Conservation (phyloP, 1,284 basidiomycete species). For the Pseudozyma thailandica region DNA sequence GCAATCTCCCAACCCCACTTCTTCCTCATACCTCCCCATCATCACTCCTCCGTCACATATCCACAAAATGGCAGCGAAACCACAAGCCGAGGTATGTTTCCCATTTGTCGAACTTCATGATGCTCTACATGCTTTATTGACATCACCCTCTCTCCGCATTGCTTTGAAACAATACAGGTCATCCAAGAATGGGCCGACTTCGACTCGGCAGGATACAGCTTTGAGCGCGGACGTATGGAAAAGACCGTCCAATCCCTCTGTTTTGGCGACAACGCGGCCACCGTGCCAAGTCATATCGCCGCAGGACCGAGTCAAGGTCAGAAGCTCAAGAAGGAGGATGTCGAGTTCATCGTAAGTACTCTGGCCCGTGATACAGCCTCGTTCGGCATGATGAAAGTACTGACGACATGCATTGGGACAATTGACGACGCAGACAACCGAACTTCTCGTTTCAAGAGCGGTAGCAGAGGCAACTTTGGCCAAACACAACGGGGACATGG, state of each 20-base stretch:
- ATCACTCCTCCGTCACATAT: not conserved
- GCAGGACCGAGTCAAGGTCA: constrained; percentile 42
- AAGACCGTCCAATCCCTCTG: constrained; percentile 56
- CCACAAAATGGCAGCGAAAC: constrained; percentile 27
- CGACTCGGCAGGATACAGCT: constrained; percentile 59
- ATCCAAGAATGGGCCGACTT: constrained; percentile 66
- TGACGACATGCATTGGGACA: not conserved
- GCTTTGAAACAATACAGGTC: constrained; percentile 30
- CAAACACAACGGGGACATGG: constrained; percentile 46
- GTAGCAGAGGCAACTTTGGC: constrained; percentile 51
- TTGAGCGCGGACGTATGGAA: constrained; percentile 63
- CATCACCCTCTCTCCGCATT: not conserved
- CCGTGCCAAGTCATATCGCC: constrained; percentile 35
- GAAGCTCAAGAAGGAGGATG: constrained; percentile 60
- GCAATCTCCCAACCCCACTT: not conserved
- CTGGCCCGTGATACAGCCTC: constrained; percentile 1
- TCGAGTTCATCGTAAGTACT: constrained; percentile 58
- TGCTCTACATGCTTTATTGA: not conserved
- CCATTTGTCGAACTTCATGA: not conserved
- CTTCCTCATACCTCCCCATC: not conserved
- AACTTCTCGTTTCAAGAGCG: constrained; percentile 41
- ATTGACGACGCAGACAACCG: constrained; percentile 6
- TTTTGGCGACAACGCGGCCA: constrained; percentile 52
- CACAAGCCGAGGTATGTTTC: constrained; percentile 41
- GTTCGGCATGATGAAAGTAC: not conserved